Conservation (phyloP, 2,329 filamentous ascomycete species). For the Cladosporium phlei region DNA sequence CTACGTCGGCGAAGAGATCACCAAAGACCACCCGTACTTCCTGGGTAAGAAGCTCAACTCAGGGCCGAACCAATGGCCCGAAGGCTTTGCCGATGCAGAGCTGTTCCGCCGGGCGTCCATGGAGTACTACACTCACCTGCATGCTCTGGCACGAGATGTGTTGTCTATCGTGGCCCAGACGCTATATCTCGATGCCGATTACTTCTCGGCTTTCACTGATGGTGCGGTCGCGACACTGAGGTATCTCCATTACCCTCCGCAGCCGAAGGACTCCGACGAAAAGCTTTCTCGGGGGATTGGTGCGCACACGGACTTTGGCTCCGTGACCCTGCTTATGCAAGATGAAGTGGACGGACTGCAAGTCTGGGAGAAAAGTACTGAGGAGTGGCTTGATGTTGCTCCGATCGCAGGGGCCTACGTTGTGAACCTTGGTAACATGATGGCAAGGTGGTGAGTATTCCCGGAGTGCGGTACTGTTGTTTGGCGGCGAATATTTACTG, state of each 20-base stretch:
- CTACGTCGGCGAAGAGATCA: conserved; percentile 39
- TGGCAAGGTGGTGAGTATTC: conserved; percentile 6
- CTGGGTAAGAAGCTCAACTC: conserved; percentile 11
- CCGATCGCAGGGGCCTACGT: conserved; percentile 24
- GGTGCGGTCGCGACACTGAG: conserved; percentile 40
- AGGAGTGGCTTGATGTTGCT: conserved; percentile 30
- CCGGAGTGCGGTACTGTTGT: background rate
- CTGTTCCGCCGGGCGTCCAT: conserved; percentile 37
- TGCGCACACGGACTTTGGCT: conserved; percentile 23
- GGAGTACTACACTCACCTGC: conserved; percentile 39
- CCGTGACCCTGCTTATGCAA: conserved; percentile 30
- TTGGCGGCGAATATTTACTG: background rate
- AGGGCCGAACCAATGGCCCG: conserved; percentile 15
- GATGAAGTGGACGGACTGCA: conserved; percentile 38
- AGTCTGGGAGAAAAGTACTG: conserved; percentile 29
- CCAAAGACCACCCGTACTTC: conserved; percentile 8
- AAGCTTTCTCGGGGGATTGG: conserved; percentile 37
- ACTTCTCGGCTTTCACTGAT: conserved; percentile 35
- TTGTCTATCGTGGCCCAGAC: conserved; percentile 39
- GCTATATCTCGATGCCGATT: conserved; percentile 34
- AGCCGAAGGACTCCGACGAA: conserved; percentile 28
- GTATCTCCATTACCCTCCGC: conserved; percentile 26
- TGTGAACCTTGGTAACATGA: conserved; percentile 17
- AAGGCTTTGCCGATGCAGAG: conserved; percentile 16
- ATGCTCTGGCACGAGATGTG: conserved; percentile 38